These are phyloP conservation scores for Trifolium dubium DNA, from an alignment of 306 rosid species.

Conservation along the genomic window DNA sequence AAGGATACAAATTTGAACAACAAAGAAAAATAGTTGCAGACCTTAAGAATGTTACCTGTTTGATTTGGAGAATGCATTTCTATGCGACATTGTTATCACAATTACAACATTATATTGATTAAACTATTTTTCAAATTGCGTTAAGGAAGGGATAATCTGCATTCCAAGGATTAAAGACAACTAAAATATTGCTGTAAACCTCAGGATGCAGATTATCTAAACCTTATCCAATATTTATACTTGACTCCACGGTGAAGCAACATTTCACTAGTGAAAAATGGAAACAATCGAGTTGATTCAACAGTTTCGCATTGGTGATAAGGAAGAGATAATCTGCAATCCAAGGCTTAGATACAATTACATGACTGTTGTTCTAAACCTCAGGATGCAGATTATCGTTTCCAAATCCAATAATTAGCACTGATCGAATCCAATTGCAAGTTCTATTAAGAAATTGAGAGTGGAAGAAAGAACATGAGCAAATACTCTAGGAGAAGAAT, in stretches of 20 bases:
- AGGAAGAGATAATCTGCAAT: not conserved
- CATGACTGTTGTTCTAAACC: not conserved
- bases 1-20: not conserved
- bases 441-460: not conserved
- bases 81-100: not conserved
- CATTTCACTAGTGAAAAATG: not conserved
- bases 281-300: not conserved
- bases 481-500: slow-evolving; percentile 19
- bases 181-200: not conserved
- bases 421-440: not conserved
- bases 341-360: slow-evolving; percentile 11
- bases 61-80: not conserved
- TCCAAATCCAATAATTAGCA: slow-evolving; percentile 6
- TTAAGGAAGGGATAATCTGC: too few species aligned
- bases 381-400: not conserved
- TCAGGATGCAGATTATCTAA: not conserved
- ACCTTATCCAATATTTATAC: slow-evolving; percentile 36
- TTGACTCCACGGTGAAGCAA: not conserved
- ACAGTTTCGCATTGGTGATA: not conserved
- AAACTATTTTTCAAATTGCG: not conserved
- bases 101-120: not conserved
- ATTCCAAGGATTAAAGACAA: too few species aligned
- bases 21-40: too few species aligned
- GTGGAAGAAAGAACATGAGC: not conserved
- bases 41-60: not conserved